phyloP scores from a whole-genome alignment of 2,329 filamentous ascomycete species.

The Fusarium algeriense region DNA sequence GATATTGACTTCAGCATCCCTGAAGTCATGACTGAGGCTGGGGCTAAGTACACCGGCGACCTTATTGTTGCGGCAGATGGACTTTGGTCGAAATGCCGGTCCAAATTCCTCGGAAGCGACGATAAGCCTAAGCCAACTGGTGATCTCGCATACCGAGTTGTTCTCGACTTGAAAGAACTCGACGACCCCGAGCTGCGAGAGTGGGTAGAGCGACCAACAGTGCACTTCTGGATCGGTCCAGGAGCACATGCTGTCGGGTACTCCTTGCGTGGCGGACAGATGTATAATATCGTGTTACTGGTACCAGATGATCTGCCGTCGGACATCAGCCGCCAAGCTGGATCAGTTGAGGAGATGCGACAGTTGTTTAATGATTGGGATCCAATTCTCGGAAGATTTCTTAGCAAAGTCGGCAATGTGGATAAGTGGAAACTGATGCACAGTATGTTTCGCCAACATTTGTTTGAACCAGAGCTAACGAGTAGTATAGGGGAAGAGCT shows the following conservation, averaged over 20 bases:
- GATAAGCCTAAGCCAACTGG: slow-evolving; percentile 69
- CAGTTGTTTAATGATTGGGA: slow-evolving; percentile 14
- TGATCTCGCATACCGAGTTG: slow-evolving; percentile 74
- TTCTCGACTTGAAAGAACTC: slow-evolving; percentile 65
- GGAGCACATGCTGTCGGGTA: slow-evolving; percentile 72
- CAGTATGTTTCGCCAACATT: not conserved
- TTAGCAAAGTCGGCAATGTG: slow-evolving; percentile 6
- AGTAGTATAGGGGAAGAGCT: not conserved
- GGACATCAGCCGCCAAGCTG: slow-evolving; percentile 54
- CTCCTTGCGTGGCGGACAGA: slow-evolving; percentile 67
- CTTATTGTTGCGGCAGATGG: slow-evolving; percentile 72
- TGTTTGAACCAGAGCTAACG: not conserved
- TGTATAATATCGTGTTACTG: slow-evolving; percentile 76
- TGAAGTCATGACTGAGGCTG: slow-evolving; percentile 55
- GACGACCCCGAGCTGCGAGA: slow-evolving; percentile 62
- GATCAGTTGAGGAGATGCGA: slow-evolving; percentile 18
- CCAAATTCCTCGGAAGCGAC: slow-evolving; percentile 58
- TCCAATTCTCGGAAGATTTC: slow-evolving; percentile 13
- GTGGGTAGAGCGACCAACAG: slow-evolving; percentile 64
- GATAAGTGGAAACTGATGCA: slow-evolving; percentile 23
- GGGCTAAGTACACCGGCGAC: slow-evolving; percentile 46
- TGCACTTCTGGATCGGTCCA: slow-evolving; percentile 74
- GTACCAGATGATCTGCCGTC: slow-evolving; percentile 72
- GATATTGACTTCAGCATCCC: slow-evolving; percentile 62
- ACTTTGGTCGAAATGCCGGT: slow-evolving; percentile 70